Percentiles rank a stretch among this genome's conserved stretches.
These are phyloP conservation scores for Prosopis cineraria DNA, from an alignment of 306 rosid species.

Conservation along the genomic window DNA sequence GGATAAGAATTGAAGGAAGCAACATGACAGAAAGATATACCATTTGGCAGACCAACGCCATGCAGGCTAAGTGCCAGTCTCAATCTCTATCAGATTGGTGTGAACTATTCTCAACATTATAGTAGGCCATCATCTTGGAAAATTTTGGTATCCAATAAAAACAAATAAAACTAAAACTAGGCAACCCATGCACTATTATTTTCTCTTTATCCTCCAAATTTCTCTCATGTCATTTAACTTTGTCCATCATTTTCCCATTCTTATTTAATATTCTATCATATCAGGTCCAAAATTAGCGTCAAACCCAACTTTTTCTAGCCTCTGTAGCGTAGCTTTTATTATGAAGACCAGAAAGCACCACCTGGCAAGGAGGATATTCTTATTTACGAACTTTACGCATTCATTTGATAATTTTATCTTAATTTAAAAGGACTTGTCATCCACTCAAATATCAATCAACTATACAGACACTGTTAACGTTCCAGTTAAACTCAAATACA, in stretches of 20 bases:
- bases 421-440: too few relatives aligned
- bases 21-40: background rate
- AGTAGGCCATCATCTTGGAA: background rate
- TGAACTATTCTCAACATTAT: background rate
- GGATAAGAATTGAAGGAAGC: background rate
- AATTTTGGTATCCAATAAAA: background rate
- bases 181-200: background rate
- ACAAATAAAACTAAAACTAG: slow-evolving; percentile 16
- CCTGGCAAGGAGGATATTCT: background rate
- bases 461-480: background rate
- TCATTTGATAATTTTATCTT: background rate
- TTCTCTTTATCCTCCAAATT: background rate
- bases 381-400: background rate
- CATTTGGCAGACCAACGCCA: slow-evolving; percentile 8
- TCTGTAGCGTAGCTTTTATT: background rate
- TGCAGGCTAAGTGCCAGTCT: slow-evolving; percentile 9
- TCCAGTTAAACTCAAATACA: background rate
- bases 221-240: background rate
- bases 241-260: background rate
- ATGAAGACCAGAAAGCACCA: background rate
- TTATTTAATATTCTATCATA: background rate
- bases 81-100: slow-evolving; percentile 20
- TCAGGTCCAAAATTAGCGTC: background rate
- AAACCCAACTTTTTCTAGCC: background rate
- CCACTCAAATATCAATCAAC: too few relatives aligned